Percentiles rank a stretch among this genome's conserved stretches.
phyloP scores from a whole-genome alignment of 1,284 basidiomycete species.

The Cryptococcus depauperatus region DNA sequence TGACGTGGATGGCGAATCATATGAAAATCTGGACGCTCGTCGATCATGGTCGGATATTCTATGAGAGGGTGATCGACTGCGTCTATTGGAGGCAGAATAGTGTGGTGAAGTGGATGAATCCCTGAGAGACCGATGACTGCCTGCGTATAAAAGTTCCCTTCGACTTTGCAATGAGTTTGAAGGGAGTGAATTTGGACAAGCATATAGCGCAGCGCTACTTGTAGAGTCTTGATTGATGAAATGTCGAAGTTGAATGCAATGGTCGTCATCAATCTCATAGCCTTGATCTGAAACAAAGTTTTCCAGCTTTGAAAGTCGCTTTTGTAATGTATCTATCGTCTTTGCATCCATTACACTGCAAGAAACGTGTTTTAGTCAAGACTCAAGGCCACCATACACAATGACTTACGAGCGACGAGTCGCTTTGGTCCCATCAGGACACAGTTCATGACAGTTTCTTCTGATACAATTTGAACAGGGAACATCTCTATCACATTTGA shows the following conservation, averaged over 20 bases:
- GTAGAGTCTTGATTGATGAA: not conserved
- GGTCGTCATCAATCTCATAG: constrained; percentile 8
- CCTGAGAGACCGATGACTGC: not conserved
- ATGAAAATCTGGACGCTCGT: not conserved
- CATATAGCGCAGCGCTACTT: no score
- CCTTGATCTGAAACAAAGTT: constrained; percentile 16
- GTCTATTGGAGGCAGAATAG: not conserved
- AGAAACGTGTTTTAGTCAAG: no score
- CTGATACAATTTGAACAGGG: constrained; percentile 35
- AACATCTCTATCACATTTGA: constrained; percentile 29
- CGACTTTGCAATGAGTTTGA: not conserved
- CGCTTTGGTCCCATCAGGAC: constrained; percentile 25
- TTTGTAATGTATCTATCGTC: constrained; percentile 18
- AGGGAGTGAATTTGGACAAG: not conserved
- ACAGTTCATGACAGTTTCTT: constrained; percentile 27
- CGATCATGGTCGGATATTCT: not conserved
- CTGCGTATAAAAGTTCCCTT: constrained; percentile 1
- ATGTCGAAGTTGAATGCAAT: not conserved
- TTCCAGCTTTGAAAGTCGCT: constrained; percentile 18
- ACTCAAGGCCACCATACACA: constrained; percentile 8
- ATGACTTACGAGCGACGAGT: constrained; percentile 17
- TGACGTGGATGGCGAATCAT: not conserved
- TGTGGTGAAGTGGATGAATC: not conserved
- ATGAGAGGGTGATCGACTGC: not conserved
- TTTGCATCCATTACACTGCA: no score